Base-by-base conservation (phyloP, 2,329 filamentous ascomycete species). In the Penicillium brasilianum region DNA sequence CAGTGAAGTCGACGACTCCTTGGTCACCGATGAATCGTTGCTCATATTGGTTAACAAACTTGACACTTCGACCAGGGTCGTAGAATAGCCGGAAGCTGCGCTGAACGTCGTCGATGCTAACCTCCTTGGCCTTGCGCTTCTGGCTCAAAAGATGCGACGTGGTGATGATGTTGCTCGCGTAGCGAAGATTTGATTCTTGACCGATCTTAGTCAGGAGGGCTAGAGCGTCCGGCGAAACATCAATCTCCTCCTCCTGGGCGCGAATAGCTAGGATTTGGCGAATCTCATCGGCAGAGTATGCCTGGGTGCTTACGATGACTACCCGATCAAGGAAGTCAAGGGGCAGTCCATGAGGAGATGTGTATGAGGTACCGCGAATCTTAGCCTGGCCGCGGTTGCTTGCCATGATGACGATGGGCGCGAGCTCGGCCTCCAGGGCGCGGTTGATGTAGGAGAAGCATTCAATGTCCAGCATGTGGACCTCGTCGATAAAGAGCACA, bases 401-500 rank as follows among this genome's bases (percentile, higher is more conserved):
- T 57, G 95, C 95, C 95, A 99, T 99, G 80, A 99, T 99, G 77
- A 99, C 93, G 66, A 99, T 93, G 41, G 95, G 95, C 1, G 95
- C 93, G 34, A 99, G 85, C 72, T 98, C 93, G 62, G 93, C 92
- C 80, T 99, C 95, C 48, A 99, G 84, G 0, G 95, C 95, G 55
- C 95, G 91, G 83, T 99, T 99, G 84, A 99, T 90, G 83, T 96
- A 99, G 48, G 93, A 96, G 83, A 97, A 99, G 82, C 94, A 98
- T 79, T 99, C 95, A 66, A 98, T 97, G 77, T 99, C 95, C 60
- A 99, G 90, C 94, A 99, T 98, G 83, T 99, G 95, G 5, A 99
- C 94, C 81, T 99, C 95, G 73, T 99, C 95, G 72, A 99, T 96
- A 83, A 99, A 99, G 8, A 99, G 83, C 8, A 99, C 95, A 49